Evolutionary conservation across 2,329 filamentous ascomycete genomes (phyloP).

Genomic region (Thielaviopsis musarum): DNA sequence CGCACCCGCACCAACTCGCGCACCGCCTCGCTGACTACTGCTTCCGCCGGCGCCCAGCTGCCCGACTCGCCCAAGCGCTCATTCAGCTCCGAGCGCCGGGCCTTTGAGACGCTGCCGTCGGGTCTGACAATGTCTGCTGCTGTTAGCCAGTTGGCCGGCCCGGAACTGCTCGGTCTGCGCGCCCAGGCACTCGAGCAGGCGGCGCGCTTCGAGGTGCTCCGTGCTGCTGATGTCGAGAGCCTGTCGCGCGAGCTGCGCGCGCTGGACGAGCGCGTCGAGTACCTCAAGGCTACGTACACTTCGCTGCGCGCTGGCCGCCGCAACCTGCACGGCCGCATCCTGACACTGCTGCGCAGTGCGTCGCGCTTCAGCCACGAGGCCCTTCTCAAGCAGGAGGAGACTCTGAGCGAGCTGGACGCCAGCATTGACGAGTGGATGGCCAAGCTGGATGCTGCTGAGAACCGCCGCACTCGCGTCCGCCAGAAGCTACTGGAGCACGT

Average conservation of each 20-base stretch:
- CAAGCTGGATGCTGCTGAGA: constrained; percentile 69
- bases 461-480: constrained; percentile 54
- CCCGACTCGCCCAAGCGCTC: constrained; percentile 27
- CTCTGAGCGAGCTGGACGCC: constrained; percentile 55
- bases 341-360: constrained; percentile 55
- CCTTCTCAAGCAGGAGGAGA: constrained; percentile 66
- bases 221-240: constrained; percentile 42
- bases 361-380: constrained; percentile 58
- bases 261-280: constrained; percentile 64
- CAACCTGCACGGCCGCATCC: constrained; percentile 61
- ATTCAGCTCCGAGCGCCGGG: constrained; percentile 35
- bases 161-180: constrained; percentile 35
- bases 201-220: constrained; percentile 47
- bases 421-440: constrained; percentile 68
- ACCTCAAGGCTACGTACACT: constrained; percentile 59
- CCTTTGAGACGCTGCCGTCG: constrained; percentile 43
- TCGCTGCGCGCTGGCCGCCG: constrained; percentile 59
- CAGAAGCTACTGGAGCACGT: constrained; percentile 73
- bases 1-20: constrained; percentile 32
- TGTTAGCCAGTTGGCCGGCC: constrained; percentile 25
- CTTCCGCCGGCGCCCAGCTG: background rate
- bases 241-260: constrained; percentile 58
- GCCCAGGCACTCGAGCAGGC: constrained; percentile 46
- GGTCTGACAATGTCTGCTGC: constrained; percentile 41
- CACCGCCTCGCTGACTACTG: constrained; percentile 18